A percentile compares a stretch with the other conserved stretches of the same genome.
Conservation (phyloP, 257 asterid species). For the Solanum bulbocastanum region DNA sequence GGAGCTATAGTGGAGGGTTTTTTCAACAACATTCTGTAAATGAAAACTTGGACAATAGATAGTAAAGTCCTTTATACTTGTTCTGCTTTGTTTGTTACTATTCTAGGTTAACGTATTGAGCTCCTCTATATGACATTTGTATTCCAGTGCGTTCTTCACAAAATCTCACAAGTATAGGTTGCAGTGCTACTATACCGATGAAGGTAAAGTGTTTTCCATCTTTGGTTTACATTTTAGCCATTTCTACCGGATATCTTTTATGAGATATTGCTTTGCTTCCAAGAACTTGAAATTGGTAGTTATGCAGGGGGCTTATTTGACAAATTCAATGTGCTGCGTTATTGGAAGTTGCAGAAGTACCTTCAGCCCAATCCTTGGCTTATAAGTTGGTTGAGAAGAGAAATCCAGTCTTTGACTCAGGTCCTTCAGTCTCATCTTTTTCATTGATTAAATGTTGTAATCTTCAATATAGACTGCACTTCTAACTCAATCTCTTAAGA, state of each 20-base stretch:
- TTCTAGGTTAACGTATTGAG: background rate
- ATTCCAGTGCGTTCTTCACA: slow-evolving; percentile 53
- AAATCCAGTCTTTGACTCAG: slow-evolving; percentile 66
- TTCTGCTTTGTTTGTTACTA: background rate
- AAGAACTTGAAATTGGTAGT: background rate
- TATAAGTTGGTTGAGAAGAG: slow-evolving; percentile 64
- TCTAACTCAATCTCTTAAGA: background rate
- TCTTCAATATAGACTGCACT: background rate
- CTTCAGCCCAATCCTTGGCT: slow-evolving; percentile 42
- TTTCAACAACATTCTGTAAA: slow-evolving; percentile 50
- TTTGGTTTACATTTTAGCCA: background rate
- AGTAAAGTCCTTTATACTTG: slow-evolving; percentile 2
- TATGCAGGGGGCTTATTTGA: slow-evolving; percentile 37
- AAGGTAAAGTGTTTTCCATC: slow-evolving; percentile 31
- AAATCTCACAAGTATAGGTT: slow-evolving; percentile 66
- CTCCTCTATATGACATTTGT: slow-evolving; percentile 1
- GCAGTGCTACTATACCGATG: slow-evolving; percentile 55
- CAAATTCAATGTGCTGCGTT: slow-evolving; percentile 28
- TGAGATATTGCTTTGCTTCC: background rate
- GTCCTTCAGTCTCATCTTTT: slow-evolving; percentile 11
- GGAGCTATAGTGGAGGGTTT: slow-evolving; percentile 49
- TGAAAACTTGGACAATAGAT: slow-evolving; percentile 44
- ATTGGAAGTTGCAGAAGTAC: slow-evolving; percentile 64
- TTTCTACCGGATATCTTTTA: background rate
- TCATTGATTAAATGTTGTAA: background rate